A percentile compares a stretch with the other conserved stretches of the same genome.
phyloP scores from a whole-genome alignment of 179 eudicot genomes.

The Spergularia azorica region DNA sequence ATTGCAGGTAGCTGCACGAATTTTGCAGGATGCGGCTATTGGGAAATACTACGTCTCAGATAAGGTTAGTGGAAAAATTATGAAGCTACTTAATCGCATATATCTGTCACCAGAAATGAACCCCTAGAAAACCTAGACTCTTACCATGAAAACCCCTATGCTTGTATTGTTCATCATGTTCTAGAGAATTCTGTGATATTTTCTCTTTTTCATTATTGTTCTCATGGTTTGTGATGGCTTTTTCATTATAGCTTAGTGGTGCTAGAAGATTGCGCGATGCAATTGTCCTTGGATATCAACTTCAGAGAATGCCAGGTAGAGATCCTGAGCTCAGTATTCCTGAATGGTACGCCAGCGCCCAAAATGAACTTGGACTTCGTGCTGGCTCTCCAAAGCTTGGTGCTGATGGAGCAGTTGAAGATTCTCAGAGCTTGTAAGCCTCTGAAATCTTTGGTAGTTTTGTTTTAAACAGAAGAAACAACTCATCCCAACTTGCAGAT shows the following conservation, averaged over 20 bases:
- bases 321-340: slow-evolving; percentile 81
- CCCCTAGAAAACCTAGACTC: not conserved
- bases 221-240: slow-evolving; percentile 19
- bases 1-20: slow-evolving; percentile 84
- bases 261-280: slow-evolving; percentile 99
- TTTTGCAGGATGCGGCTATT: slow-evolving; percentile 87
- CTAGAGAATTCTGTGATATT: not conserved
- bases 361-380: slow-evolving; percentile 82
- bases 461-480: slow-evolving; percentile 6
- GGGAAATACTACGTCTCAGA: slow-evolving; percentile 77
- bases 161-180: slow-evolving; percentile 13
- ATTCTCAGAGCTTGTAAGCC: slow-evolving; percentile 55
- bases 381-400: slow-evolving; percentile 66
- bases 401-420: slow-evolving; percentile 31
- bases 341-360: slow-evolving; percentile 94
- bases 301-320: slow-evolving; percentile 87
- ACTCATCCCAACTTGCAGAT: slow-evolving; percentile 2
- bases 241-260: slow-evolving; percentile 67
- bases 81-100: slow-evolving; percentile 8
- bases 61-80: slow-evolving; percentile 55
- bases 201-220: slow-evolving; percentile 16
- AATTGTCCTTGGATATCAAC: slow-evolving; percentile 93
- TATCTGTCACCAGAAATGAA: slow-evolving; percentile 15
- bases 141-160: not conserved
- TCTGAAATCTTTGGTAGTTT: slow-evolving; percentile 8